A percentile compares a stretch with the other conserved stretches of the same genome.
Conservation (phyloP, 352 stramenopile species). For the Pythium phragmiticola region DNA sequence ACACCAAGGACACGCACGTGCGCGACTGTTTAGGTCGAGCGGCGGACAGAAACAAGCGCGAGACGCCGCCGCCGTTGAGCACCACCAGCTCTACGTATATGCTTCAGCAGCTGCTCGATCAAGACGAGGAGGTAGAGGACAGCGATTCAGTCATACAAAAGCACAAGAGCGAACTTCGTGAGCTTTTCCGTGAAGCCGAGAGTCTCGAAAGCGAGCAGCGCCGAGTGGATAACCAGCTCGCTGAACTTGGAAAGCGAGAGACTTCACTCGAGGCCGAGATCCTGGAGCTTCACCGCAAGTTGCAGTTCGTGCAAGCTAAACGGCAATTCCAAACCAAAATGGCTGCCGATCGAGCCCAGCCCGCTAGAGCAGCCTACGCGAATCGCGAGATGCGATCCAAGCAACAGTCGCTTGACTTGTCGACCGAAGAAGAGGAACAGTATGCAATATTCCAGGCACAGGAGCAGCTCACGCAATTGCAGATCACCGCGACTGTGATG, state of each 20-base stretch:
- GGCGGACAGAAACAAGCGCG: background rate
- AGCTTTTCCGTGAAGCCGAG: slow-evolving; percentile 36
- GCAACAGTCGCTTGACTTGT: slow-evolving; percentile 40
- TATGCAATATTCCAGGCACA: slow-evolving; percentile 52
- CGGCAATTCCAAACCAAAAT: slow-evolving; percentile 53
- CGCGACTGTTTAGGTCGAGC: slow-evolving; percentile 39
- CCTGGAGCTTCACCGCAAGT: slow-evolving; percentile 33
- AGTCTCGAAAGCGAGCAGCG: slow-evolving; percentile 39
- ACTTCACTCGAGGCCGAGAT: slow-evolving; percentile 35
- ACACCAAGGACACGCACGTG: slow-evolving; percentile 59
- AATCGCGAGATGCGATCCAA: slow-evolving; percentile 44
- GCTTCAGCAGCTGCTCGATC: slow-evolving; percentile 12
- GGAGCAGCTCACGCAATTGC: slow-evolving; percentile 56
- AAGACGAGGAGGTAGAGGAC: slow-evolving; percentile 11
- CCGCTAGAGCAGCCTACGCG: slow-evolving; percentile 2
- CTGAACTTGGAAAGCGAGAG: slow-evolving; percentile 30
- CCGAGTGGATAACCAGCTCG: slow-evolving; percentile 30
- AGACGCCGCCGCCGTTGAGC: too few species aligned
- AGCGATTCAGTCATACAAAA: slow-evolving; percentile 9
- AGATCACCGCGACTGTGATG: slow-evolving; percentile 51
- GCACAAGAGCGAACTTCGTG: slow-evolving; percentile 34
- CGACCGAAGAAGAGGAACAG: slow-evolving; percentile 55
- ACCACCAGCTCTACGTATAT: background rate
- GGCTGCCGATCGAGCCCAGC: slow-evolving; percentile 19
- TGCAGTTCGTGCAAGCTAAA: slow-evolving; percentile 44